Conservation (phyloP, 495 filamentous ascomycete genomes). For the Staphylotrichum tortipilum region DNA sequence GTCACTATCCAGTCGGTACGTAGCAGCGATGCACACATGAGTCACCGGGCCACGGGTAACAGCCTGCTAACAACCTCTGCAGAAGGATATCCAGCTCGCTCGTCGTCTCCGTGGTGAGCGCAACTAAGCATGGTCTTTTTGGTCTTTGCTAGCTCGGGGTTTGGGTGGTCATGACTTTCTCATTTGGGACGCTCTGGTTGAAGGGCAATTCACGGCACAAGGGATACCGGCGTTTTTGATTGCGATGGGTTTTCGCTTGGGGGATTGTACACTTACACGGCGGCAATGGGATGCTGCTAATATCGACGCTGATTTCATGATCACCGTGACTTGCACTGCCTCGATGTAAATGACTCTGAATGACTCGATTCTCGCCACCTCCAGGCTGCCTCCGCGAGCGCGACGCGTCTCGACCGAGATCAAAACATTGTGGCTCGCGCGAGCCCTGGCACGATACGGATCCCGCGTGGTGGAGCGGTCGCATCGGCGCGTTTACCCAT, state of each 20-base stretch:
- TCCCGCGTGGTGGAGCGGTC: too few species aligned
- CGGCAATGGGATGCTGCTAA: constrained; percentile 11
- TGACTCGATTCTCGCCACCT: too few species aligned
- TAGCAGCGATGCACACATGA: constrained; percentile 1
- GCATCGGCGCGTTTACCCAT: too few species aligned
- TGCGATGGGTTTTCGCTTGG: constrained; percentile 26
- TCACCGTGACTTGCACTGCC: not conserved
- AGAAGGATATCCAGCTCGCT: constrained; percentile 95
- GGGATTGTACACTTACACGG: constrained; percentile 33
- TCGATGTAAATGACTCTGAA: not conserved
- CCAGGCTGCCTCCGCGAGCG: too few species aligned
- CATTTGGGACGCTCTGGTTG: constrained; percentile 20
- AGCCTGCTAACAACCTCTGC: constrained; percentile 33
- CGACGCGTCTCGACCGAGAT: not conserved
- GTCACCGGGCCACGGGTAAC: not conserved
- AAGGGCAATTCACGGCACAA: constrained; percentile 20
- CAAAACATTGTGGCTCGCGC: too few species aligned
- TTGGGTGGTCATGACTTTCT: constrained; percentile 28
- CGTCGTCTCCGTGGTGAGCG: constrained; percentile 95
- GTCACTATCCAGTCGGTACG: constrained; percentile 72
- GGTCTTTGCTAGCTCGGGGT: constrained; percentile 15
- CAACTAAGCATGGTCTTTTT: constrained; percentile 35
- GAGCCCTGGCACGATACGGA: too few species aligned
- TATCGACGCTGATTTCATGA: constrained; percentile 10
- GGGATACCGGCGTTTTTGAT: constrained; percentile 32